These are phyloP conservation scores for Erigeron philadelphicus DNA, from an alignment of 140 eudicot species.

Conservation along the genomic window DNA sequence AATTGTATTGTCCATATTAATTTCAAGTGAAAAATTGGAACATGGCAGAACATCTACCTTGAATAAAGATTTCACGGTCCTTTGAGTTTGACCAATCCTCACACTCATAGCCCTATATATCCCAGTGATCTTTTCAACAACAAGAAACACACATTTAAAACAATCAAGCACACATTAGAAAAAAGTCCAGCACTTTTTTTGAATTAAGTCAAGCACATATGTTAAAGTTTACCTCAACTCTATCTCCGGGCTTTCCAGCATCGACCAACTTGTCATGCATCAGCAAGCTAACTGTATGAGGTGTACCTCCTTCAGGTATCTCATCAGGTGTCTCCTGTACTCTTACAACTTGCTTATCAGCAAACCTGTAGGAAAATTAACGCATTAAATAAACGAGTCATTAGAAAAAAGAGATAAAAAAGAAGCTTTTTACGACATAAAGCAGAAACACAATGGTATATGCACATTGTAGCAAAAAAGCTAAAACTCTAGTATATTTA, in stretches of 20 bases:
- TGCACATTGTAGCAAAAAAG: background rate
- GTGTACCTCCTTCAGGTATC: conserved; percentile 97
- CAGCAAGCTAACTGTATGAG: conserved; percentile 92
- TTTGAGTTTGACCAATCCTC: conserved; percentile 80
- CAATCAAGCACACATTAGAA: background rate
- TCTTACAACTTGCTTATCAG: conserved; percentile 89
- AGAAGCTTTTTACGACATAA: background rate
- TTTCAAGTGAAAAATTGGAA: background rate
- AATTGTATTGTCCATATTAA: background rate
- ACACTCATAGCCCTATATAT: conserved; percentile 90
- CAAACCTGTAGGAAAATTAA: conserved; percentile 47
- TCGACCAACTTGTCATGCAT: conserved; percentile 96
- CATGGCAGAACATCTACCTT: conserved; percentile 42
- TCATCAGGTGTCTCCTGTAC: conserved; percentile 96
- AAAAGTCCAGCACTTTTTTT: background rate
- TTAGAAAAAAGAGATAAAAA: background rate
- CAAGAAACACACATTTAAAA: conserved; percentile 12
- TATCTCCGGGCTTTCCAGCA: conserved; percentile 93
- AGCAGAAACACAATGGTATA: background rate
- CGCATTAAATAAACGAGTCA: background rate
- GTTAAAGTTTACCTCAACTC: conserved; percentile 61
- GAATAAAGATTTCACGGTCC: conserved; percentile 89
- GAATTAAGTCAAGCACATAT: background rate
- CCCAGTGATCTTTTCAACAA: conserved; percentile 73
- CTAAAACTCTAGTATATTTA: background rate